Evolutionary conservation across 345 rosid genomes (phyloP).

Genomic region (Boechera retrofracta): DNA sequence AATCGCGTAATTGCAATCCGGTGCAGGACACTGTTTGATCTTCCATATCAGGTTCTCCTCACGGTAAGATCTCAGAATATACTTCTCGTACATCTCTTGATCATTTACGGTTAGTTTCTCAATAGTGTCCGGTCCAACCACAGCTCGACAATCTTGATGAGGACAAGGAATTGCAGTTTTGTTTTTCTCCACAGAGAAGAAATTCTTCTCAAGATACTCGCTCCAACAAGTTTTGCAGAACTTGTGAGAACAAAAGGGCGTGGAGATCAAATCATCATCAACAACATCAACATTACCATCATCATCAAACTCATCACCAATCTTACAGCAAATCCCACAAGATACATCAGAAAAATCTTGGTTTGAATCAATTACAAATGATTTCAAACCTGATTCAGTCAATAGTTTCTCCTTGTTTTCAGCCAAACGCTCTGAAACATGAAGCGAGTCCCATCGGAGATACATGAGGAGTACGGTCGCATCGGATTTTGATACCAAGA

Average conservation of each 20-base stretch:
- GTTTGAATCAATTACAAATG: background rate
- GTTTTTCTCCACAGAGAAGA: background rate
- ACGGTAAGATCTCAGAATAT: constrained; percentile 27
- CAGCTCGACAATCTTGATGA: constrained; percentile 6
- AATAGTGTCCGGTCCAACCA: constrained; percentile 35
- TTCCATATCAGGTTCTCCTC: background rate
- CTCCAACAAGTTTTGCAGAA: constrained; percentile 33
- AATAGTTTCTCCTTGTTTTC: background rate
- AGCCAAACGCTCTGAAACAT: constrained; percentile 13
- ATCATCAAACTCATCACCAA: background rate
- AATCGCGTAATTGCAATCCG: background rate
- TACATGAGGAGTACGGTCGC: constrained; percentile 33
- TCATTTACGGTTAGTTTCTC: constrained; percentile 13
- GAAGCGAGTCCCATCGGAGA: background rate
- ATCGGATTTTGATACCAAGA: constrained; percentile 7
- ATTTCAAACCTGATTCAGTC: constrained; percentile 30
- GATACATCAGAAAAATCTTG: background rate
- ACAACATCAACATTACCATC: background rate
- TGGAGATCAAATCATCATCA: constrained; percentile 27
- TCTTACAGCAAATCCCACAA: background rate
- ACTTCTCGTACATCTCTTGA: constrained; percentile 5
- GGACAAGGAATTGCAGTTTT: constrained; percentile 30
- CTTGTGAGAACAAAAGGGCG: constrained; percentile 37
- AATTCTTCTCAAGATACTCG: background rate
- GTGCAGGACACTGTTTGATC: constrained; percentile 31